Evolutionary conservation across 768 basidiomycete species (phyloP), one percentile per base, ranked within the genome.

Genomic region (Termitomyces sp.): DNA sequence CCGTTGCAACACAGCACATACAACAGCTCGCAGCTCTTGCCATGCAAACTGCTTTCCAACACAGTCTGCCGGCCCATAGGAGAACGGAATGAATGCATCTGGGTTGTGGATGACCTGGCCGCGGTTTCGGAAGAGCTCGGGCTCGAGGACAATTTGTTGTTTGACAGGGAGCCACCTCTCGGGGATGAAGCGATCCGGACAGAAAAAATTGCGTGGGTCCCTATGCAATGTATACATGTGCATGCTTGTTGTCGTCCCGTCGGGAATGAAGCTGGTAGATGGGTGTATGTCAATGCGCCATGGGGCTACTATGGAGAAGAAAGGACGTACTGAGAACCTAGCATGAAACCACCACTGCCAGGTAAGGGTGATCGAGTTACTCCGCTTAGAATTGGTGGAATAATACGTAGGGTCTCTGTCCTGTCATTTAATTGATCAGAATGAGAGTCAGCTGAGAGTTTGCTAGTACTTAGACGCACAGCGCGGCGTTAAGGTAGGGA

Each of bases 61-160:
- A 64, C 84, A 84, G 59, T 80, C 80, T 21, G 74, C 72, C 7
- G 81, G 80, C 0, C 83, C 82, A 40, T 69, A 65, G 34, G 73
- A 75, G 57, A 76, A 77, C 1, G 75, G 73, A 17, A 75, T 68
- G 47, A 70, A 75, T 9, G 74, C 74, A 12, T 59, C 56, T 12
- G 59, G 59, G 34, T 67, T 63, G 49, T 66, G 68, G n/a, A 71
- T 58, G 27, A 66, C 45, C 38, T 54, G 47, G 38, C 53, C 45
- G 16, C 42, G 54, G 25, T 59, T 37, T 41, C 58, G 31, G 43
- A 66, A 65, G 46, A 68, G 47, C 31, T 45, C 42, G n/a, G 67
- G 65, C n/a, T 64, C 59, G 40, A 61, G 55, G 29, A 47, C 51
- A 32, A 56, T 52, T 53, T 66, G 63, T 29, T 56, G 58, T 9